These are phyloP conservation scores for Selaginella moellendorffii DNA, from an alignment of 75 land plant species.

Conservation along the genomic window DNA sequence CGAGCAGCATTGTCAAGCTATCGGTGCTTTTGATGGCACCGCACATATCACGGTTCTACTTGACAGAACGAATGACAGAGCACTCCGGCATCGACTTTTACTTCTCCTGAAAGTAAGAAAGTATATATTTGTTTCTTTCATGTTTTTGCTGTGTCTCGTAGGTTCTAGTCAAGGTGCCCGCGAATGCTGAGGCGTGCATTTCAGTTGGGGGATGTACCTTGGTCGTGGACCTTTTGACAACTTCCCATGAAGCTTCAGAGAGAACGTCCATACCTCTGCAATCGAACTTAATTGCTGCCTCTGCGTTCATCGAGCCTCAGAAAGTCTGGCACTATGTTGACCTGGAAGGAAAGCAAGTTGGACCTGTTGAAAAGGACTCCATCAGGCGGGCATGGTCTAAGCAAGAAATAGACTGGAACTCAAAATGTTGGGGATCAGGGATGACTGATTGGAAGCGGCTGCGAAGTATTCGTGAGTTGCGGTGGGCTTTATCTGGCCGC, in stretches of 20 bases:
- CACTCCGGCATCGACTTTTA: constrained; percentile 79
- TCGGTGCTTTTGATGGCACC: constrained; percentile 96
- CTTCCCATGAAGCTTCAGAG: constrained; percentile 91
- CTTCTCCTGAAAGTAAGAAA: constrained; percentile 94
- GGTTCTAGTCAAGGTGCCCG: constrained; percentile 76
- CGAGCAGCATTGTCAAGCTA: constrained; percentile 72
- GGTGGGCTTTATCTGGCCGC: constrained; percentile 83
- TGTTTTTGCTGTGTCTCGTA: no score
- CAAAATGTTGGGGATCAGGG: constrained; percentile 84
- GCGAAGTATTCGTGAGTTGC: constrained; percentile 89
- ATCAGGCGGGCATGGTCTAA: constrained; percentile 92
- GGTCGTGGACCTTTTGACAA: constrained; percentile 89
- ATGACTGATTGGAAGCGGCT: constrained; percentile 94
- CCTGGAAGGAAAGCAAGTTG: constrained; percentile 66
- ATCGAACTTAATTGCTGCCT: constrained; percentile 90
- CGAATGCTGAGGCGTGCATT: constrained; percentile 86
- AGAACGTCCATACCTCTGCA: constrained; percentile 93
- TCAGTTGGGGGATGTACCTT: constrained; percentile 94
- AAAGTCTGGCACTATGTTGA: constrained; percentile 88
- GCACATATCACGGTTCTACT: constrained; percentile 91
- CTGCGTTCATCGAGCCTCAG: constrained; percentile 94
- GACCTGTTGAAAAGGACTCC: constrained; percentile 92
- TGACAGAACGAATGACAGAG: constrained; percentile 89
- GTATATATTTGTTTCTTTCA: no score
- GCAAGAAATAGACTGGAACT: constrained; percentile 79